phyloP scores from a whole-genome alignment of 2,329 filamentous ascomycete species.

The Zelopaecilomyces penicillatus region DNA sequence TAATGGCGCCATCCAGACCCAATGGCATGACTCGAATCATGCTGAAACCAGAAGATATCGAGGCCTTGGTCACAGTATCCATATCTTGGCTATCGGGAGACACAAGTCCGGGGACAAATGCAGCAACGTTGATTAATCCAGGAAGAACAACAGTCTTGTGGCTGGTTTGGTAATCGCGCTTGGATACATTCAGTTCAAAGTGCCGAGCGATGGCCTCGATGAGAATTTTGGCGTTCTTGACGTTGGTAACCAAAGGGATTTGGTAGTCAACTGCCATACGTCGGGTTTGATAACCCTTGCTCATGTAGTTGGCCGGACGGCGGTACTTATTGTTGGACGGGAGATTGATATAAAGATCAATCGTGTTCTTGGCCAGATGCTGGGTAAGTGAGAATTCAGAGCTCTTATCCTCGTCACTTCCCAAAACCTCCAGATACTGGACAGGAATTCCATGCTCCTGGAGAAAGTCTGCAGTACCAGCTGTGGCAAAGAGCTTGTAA shows the following conservation, averaged over 20 bases:
- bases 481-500: constrained; percentile 92
- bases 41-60: constrained; percentile 65
- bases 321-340: constrained; percentile 98
- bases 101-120: constrained; percentile 68
- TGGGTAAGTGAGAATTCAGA: constrained; percentile 96
- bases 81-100: constrained; percentile 58
- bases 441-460: constrained; percentile 87
- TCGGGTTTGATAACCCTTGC: constrained; percentile 90
- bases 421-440: constrained; percentile 85
- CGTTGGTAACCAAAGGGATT: constrained; percentile 93
- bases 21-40: constrained; percentile 76
- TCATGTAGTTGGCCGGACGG: constrained; percentile 96
- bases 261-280: constrained; percentile 98
- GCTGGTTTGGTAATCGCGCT: constrained; percentile 87
- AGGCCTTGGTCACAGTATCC: constrained; percentile 61
- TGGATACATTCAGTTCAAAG: constrained; percentile 74
- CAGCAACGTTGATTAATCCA: constrained; percentile 69
- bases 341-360: constrained; percentile 97
- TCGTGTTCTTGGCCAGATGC: constrained; percentile 94
- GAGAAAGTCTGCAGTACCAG: constrained; percentile 93
- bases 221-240: constrained; percentile 97
- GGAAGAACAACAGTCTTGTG: constrained; percentile 66
- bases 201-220: constrained; percentile 89
- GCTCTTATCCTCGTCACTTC: constrained; percentile 74
- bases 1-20: constrained; percentile 63